A percentile compares a stretch with the other conserved stretches of the same genome.
phyloP scores from a whole-genome alignment of 129 eudicot species.

The Chrysanthemum seticuspe region DNA sequence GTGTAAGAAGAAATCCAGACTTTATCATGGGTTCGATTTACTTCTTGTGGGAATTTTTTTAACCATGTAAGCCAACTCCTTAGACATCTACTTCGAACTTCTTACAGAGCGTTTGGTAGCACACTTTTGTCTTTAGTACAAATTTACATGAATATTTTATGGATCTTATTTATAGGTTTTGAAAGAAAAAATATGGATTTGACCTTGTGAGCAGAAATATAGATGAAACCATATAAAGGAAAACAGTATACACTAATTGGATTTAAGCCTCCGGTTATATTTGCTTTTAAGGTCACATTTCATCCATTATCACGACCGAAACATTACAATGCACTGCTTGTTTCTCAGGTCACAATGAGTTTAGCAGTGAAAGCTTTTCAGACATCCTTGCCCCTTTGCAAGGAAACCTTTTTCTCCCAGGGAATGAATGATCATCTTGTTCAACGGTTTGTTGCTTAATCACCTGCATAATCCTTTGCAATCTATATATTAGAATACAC shows the following conservation, averaged over 20 bases:
- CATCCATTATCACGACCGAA: background rate
- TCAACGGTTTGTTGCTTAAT: conserved; percentile 43
- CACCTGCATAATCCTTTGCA: conserved; percentile 14
- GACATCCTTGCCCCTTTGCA: conserved; percentile 79
- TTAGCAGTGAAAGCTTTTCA: conserved; percentile 95
- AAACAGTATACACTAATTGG: background rate
- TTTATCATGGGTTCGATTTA: background rate
- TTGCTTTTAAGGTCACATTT: background rate
- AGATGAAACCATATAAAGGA: too few species aligned
- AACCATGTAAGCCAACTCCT: too few species aligned
- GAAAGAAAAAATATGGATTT: background rate
- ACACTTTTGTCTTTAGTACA: background rate
- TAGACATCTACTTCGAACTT: too few species aligned
- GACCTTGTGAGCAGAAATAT: background rate
- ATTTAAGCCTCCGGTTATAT: background rate
- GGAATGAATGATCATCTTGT: conserved; percentile 78
- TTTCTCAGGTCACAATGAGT: conserved; percentile 83
- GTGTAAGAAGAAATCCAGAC: background rate
- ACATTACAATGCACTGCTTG: background rate
- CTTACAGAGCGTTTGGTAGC: too few species aligned
- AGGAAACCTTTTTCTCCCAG: conserved; percentile 81
- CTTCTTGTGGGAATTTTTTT: too few species aligned
- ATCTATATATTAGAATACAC: background rate
- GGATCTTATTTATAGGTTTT: background rate
- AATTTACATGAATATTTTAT: background rate